These are phyloP conservation scores for Bothriochloa decipiens DNA, from an alignment of 176 grass and related monocot genomes.

Conservation along the genomic window DNA sequence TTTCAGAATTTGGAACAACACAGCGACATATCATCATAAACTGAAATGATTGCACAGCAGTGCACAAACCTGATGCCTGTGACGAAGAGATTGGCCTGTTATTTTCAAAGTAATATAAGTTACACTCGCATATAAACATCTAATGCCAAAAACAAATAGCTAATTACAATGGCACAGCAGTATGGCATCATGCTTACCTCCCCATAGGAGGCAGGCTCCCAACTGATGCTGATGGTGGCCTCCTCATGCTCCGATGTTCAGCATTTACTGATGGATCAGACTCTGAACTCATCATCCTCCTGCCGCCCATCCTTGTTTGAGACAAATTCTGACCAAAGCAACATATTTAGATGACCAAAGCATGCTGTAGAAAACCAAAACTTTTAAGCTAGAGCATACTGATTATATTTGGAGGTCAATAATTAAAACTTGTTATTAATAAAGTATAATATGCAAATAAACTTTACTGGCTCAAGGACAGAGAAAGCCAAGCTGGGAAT, in stretches of 20 bases:
- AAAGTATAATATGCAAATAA: not conserved
- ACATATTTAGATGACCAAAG: constrained; percentile 25
- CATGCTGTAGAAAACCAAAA: not conserved
- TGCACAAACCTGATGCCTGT: constrained; percentile 70
- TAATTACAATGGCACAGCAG: not conserved
- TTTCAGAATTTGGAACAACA: constrained; percentile 23
- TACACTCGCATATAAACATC: constrained; percentile 14
- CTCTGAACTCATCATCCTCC: constrained; percentile 77
- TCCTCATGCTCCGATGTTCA: constrained; percentile 70
- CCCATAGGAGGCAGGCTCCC: constrained; percentile 68
- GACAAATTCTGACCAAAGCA: constrained; percentile 74
- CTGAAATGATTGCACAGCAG: constrained; percentile 2
- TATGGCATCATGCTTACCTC: constrained; percentile 53
- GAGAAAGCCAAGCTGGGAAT: not conserved
- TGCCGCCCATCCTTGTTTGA: constrained; percentile 80
- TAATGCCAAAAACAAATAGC: constrained; percentile 40
- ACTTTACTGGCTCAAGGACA: constrained; percentile 7
- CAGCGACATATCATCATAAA: not conserved
- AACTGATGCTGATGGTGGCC: constrained; percentile 70
- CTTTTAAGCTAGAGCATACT: constrained; percentile 1
- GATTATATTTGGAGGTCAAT: not conserved
- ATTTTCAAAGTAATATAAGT: constrained; percentile 47
- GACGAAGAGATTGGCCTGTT: constrained; percentile 60
- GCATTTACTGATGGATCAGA: constrained; percentile 51
- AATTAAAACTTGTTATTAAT: not conserved